A percentile compares a stretch with the other conserved stretches of the same genome.
Conservation (phyloP, 2,329 filamentous ascomycete species). For the Botryotinia narcissicola region DNA sequence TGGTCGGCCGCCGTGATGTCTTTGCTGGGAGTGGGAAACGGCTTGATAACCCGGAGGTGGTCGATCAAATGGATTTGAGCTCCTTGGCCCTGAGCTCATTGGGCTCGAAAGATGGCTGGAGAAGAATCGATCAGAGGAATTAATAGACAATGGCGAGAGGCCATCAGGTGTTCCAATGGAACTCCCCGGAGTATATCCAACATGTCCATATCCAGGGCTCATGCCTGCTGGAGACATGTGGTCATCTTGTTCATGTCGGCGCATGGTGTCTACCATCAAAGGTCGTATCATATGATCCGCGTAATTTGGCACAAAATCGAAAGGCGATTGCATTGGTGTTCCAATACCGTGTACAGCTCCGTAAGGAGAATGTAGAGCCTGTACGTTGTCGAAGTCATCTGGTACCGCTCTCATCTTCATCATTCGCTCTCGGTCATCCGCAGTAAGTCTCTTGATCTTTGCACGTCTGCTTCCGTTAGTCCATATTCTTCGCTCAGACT, state of each 20-base stretch:
- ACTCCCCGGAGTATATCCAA: slow-evolving; percentile 59
- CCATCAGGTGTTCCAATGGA: slow-evolving; percentile 53
- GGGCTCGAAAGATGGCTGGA: slow-evolving; percentile 47
- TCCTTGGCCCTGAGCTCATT: slow-evolving; percentile 48
- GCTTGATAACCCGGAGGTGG: slow-evolving; percentile 51
- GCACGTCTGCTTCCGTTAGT: slow-evolving; percentile 51
- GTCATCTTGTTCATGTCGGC: slow-evolving; percentile 60
- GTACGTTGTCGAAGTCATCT: slow-evolving; percentile 68
- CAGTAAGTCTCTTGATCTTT: slow-evolving; percentile 69
- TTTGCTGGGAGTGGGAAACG: slow-evolving; percentile 44
- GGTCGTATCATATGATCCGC: slow-evolving; percentile 58
- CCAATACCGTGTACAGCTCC: slow-evolving; percentile 48
- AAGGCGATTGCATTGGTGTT: slow-evolving; percentile 38
- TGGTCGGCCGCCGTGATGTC: slow-evolving; percentile 47
- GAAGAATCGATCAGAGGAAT: slow-evolving; percentile 56
- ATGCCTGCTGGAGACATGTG: slow-evolving; percentile 66
- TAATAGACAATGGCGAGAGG: slow-evolving; percentile 56
- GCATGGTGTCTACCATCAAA: slow-evolving; percentile 65
- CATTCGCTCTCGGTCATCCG: slow-evolving; percentile 68
- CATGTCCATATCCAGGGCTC: slow-evolving; percentile 64
- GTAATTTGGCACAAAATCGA: slow-evolving; percentile 47
- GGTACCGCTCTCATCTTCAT: slow-evolving; percentile 70
- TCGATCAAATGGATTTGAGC: slow-evolving; percentile 53
- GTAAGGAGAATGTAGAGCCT: slow-evolving; percentile 66
- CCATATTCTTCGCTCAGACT: neutral